These are phyloP conservation scores for Perilla frutescens DNA, from an alignment of 257 asterid genomes.

Conservation along the genomic window DNA sequence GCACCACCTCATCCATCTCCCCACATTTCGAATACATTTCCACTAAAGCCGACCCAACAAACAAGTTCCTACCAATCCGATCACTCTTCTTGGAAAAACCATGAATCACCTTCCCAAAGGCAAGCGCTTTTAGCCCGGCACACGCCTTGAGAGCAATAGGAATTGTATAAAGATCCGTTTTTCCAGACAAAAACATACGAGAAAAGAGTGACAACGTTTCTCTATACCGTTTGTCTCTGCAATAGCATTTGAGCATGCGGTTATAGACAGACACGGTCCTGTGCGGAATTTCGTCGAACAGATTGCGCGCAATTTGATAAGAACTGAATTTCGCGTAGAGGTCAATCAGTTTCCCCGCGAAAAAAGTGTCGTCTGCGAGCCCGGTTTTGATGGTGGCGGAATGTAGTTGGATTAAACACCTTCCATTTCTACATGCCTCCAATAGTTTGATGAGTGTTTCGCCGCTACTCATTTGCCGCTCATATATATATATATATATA, in stretches of 20 bases:
- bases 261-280: constrained; percentile 47
- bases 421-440: constrained; percentile 49
- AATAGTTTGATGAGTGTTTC: constrained; percentile 45
- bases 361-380: constrained; percentile 28
- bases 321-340: constrained; percentile 32
- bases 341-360: constrained; percentile 44
- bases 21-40: constrained; percentile 78
- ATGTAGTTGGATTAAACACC: constrained; percentile 51
- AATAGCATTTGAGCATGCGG: constrained; percentile 48
- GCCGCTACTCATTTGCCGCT: constrained; percentile 40
- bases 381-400: constrained; percentile 54
- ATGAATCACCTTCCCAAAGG: constrained; percentile 60
- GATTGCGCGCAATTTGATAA: constrained; percentile 42
- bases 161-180: constrained; percentile 53
- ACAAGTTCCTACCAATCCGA: constrained; percentile 46
- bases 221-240: constrained; percentile 44
- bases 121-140: constrained; percentile 45
- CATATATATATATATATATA: no score
- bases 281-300: constrained; percentile 78
- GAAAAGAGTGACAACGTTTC: constrained; percentile 54
- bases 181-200: constrained; percentile 41
- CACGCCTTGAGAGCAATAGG: constrained; percentile 68
- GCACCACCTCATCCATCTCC: constrained; percentile 52
- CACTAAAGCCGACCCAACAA: constrained; percentile 68
- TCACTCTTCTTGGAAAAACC: constrained; percentile 59